Conservation (phyloP, 2,329 filamentous ascomycete genomes). For the Hortaea sp. region DNA sequence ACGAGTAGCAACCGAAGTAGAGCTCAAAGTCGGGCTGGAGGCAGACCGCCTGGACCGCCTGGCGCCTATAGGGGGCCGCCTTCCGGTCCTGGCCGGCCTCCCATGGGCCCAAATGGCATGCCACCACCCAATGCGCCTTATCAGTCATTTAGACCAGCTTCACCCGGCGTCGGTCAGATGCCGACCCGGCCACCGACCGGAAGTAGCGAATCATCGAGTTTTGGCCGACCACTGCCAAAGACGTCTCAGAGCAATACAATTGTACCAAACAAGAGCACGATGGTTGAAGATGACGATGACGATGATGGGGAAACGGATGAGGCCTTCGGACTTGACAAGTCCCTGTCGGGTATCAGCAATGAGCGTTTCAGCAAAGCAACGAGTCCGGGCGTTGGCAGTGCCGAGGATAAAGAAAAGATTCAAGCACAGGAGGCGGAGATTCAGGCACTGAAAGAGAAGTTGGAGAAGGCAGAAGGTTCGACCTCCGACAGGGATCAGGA, state of each 20-base stretch:
- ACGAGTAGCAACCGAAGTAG: conserved; percentile 35
- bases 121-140: conserved; percentile 9
- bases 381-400: conserved; percentile 9
- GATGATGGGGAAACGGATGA: conserved; percentile 37
- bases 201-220: conserved; percentile 16
- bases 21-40: conserved; percentile 19
- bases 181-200: conserved; percentile 39
- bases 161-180: conserved; percentile 37
- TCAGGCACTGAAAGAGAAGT: conserved; percentile 60
- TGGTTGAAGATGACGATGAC: conserved; percentile 85
- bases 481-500: conserved; percentile 40
- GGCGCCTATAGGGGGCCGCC: conserved; percentile 20
- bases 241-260: conserved; percentile 84
- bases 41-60: conserved; percentile 26
- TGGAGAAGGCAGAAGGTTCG: conserved; percentile 59
- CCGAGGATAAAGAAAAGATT: conserved; percentile 56
- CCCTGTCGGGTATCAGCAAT: conserved; percentile 8
- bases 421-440: conserved; percentile 75
- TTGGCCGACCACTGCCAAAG: conserved; percentile 70
- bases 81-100: conserved; percentile 8
- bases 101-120: conserved; percentile 13
- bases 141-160: conserved; percentile 23
- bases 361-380: conserved; percentile 2
- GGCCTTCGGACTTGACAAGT: conserved; percentile 18
- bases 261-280: conserved; percentile 92